Evolutionary conservation across 768 basidiomycete species (phyloP).

Genomic region (Lactarius trivialis): DNA sequence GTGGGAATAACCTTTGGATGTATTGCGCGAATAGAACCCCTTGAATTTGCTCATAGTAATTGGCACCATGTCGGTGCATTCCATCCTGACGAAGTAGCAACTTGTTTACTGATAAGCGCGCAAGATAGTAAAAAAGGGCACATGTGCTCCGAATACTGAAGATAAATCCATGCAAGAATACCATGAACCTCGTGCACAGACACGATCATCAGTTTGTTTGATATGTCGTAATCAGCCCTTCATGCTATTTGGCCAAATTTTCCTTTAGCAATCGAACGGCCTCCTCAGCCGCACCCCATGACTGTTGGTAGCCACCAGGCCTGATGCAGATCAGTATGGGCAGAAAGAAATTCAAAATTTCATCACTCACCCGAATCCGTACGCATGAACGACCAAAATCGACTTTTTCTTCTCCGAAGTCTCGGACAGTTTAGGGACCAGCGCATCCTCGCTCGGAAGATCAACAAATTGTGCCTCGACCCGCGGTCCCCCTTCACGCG

Average conservation of each 20-base stretch:
- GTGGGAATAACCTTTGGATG: not conserved
- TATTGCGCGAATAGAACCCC: not conserved
- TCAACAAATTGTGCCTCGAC: constrained; percentile 43
- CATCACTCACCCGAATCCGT: constrained; percentile 48
- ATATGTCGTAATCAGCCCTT: not conserved
- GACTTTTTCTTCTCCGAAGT: constrained; percentile 23
- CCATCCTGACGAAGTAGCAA: not conserved
- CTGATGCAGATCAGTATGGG: constrained; percentile 14
- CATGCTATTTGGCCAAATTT: constrained; percentile 8
- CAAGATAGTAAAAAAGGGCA: not conserved
- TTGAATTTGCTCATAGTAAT: not conserved
- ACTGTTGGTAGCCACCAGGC: constrained; percentile 28
- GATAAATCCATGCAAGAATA: not conserved
- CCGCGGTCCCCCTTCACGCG: constrained; percentile 47
- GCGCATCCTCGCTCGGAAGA: constrained; percentile 31
- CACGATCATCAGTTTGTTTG: not conserved
- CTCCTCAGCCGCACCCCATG: constrained; percentile 29
- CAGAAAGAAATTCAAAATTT: constrained; percentile 19
- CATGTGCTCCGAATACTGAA: not conserved
- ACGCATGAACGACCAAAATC: constrained; percentile 47
- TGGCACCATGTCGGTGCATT: not conserved
- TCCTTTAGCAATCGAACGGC: constrained; percentile 22
- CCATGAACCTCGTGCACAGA: not conserved
- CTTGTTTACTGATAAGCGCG: not conserved
- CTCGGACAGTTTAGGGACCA: constrained; percentile 22